Percentiles rank a stretch among this genome's conserved stretches.
These are phyloP conservation scores for Candida nitratophila DNA, from an alignment of 805 yeast genomes.

Conservation along the genomic window DNA sequence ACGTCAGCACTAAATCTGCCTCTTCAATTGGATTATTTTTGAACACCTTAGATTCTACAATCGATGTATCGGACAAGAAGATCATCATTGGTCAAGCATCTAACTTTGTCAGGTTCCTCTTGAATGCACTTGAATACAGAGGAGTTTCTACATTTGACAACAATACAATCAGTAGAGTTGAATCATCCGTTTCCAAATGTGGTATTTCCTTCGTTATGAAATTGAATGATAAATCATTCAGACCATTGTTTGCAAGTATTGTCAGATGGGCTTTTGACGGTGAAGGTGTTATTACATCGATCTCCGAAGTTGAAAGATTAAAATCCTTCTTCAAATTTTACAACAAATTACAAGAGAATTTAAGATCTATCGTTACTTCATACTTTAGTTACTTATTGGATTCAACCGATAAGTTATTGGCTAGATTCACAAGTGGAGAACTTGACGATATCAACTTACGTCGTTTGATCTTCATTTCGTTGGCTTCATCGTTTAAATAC, in stretches of 20 bases:
- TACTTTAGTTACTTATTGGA: slow-evolving; percentile 85
- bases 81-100: slow-evolving; percentile 67
- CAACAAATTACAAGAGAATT: slow-evolving; percentile 73
- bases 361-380: slow-evolving; percentile 81
- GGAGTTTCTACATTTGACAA: slow-evolving; percentile 50
- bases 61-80: slow-evolving; percentile 66
- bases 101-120: slow-evolving; percentile 58
- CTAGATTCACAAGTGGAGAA: slow-evolving; percentile 37
- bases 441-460: slow-evolving; percentile 48
- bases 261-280: slow-evolving; percentile 92
- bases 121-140: slow-evolving; percentile 68
- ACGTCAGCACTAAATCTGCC: slow-evolving; percentile 27
- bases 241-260: slow-evolving; percentile 82
- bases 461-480: slow-evolving; percentile 65
- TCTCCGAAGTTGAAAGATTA: slow-evolving; percentile 50
- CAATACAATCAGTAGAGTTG: slow-evolving; percentile 76
- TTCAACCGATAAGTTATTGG: slow-evolving; percentile 51
- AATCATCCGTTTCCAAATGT: slow-evolving; percentile 64
- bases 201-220: slow-evolving; percentile 79
- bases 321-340: slow-evolving; percentile 79
- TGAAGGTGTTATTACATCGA: slow-evolving; percentile 50
- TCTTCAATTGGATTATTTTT: slow-evolving; percentile 63
- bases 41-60: slow-evolving; percentile 55
- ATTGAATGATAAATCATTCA: slow-evolving; percentile 85
- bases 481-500: slow-evolving; percentile 75